Percentiles rank a stretch among this genome's conserved stretches.
Conservation (phyloP, 1,284 basidiomycete genomes). For the Ganoderma lingzhi region DNA sequence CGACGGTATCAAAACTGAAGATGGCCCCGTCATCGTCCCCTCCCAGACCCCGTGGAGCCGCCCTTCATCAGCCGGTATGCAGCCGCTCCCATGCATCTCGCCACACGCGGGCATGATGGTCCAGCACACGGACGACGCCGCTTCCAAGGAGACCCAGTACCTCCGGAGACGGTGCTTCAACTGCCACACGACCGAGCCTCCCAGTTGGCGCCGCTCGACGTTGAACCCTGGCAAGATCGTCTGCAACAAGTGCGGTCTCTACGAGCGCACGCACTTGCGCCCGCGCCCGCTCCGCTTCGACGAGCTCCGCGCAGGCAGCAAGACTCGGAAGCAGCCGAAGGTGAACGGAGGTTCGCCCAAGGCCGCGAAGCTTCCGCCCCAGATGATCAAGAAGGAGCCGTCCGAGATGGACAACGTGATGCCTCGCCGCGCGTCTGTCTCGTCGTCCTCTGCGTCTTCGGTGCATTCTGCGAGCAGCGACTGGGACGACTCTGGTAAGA, state of each 20-base stretch:
- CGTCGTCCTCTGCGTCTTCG: conserved; percentile 63
- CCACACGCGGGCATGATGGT: conserved; percentile 69
- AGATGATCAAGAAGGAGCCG: conserved; percentile 71
- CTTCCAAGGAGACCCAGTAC: conserved; percentile 87
- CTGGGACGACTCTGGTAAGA: conserved; percentile 79
- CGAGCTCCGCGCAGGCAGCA: conserved; percentile 82
- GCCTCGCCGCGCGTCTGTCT: conserved; percentile 66
- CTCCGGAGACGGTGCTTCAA: conserved; percentile 86
- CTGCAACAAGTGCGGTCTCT: conserved; percentile 89
- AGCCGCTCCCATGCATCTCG: conserved; percentile 55
- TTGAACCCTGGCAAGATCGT: conserved; percentile 90
- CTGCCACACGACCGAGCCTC: conserved; percentile 88
- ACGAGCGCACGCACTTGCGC: conserved; percentile 84
- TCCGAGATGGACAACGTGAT: conserved; percentile 48
- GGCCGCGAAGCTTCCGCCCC: conserved; percentile 44
- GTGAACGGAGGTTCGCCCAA: conserved; percentile 47
- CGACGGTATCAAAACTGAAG: conserved; percentile 69
- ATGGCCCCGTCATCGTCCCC: conserved; percentile 66
- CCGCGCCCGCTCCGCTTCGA: conserved; percentile 84
- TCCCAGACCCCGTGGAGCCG: conserved; percentile 59
- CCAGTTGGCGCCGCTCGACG: conserved; percentile 84
- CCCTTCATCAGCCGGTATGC: conserved; percentile 44
- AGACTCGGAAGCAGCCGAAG: conserved; percentile 71
- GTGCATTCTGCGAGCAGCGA: conserved; percentile 64
- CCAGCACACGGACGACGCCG: conserved; percentile 87